Evolutionary conservation across 495 filamentous ascomycete species (phyloP).

Genomic region (Penicillium robsamsonii): DNA sequence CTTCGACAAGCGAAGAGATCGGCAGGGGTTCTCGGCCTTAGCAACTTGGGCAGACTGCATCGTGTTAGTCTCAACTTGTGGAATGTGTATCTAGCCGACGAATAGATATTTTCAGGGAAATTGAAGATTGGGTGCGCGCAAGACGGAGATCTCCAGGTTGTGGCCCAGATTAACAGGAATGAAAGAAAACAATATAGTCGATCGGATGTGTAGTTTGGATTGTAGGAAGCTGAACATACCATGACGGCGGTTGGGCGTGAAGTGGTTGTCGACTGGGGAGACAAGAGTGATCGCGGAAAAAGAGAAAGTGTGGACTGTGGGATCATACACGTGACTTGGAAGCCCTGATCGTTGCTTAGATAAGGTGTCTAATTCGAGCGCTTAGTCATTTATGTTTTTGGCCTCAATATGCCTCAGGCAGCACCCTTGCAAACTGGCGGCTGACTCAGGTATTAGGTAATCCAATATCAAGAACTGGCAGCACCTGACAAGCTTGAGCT

Average conservation of each 20-base stretch:
- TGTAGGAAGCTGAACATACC: conserved; percentile 36
- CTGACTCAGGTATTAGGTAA: conserved; percentile 17
- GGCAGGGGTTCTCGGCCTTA: conserved; percentile 95
- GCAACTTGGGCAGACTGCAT: conserved; percentile 62
- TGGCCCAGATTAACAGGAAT: background rate
- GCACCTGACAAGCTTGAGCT: conserved; percentile 27
- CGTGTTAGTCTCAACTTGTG: conserved; percentile 22
- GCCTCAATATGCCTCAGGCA: background rate
- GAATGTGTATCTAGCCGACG: background rate
- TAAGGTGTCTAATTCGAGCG: background rate
- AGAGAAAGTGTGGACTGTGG: conserved; percentile 47
- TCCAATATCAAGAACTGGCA: conserved; percentile 24
- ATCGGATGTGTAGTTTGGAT: background rate
- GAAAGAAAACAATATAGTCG: background rate
- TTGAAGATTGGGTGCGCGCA: conserved; percentile 8
- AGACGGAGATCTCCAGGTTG: background rate
- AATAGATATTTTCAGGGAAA: background rate
- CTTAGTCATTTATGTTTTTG: background rate
- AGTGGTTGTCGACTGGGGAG: conserved; percentile 47
- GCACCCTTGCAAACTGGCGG: background rate
- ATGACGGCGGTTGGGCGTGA: conserved; percentile 49
- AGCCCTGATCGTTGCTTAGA: conserved; percentile 7
- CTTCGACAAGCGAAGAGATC: conserved; percentile 99
- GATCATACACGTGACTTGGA: conserved; percentile 25
- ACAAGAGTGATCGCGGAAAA: conserved; percentile 33